A percentile compares a stretch with the other conserved stretches of the same genome.
phyloP scores from a whole-genome alignment of 805 yeast genomes.

The Huiozyma sinensis region DNA sequence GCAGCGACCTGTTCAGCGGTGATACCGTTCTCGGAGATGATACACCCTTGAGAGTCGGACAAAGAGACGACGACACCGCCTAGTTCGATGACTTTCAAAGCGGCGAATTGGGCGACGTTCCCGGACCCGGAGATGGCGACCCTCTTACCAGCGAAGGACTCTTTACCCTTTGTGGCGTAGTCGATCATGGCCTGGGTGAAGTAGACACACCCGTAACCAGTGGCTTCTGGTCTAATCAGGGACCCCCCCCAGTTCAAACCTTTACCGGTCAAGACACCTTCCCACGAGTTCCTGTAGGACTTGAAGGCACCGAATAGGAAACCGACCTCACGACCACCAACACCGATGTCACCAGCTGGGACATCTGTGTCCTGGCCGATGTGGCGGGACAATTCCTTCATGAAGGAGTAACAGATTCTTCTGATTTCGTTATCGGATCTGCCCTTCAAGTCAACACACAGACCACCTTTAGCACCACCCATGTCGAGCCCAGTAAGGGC shows the following conservation, averaged over 20 bases:
- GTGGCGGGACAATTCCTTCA: constrained; percentile 91
- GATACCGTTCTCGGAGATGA: constrained; percentile 70
- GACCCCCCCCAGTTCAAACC: constrained; percentile 99
- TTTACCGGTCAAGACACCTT: constrained; percentile 97
- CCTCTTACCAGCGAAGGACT: constrained; percentile 82
- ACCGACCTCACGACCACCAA: constrained; percentile 90
- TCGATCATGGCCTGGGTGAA: constrained; percentile 97
- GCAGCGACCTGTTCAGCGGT: constrained; percentile 69
- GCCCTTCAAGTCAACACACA: constrained; percentile 96
- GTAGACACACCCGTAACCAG: constrained; percentile 96
- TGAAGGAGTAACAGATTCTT: constrained; percentile 91
- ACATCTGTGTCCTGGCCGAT: constrained; percentile 97
- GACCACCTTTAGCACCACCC: constrained; percentile 99
- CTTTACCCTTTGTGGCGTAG: constrained; percentile 82
- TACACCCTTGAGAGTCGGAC: constrained; percentile 90
- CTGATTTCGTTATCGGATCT: constrained; percentile 88
- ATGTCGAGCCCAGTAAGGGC: constrained; percentile 94
- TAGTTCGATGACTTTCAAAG: constrained; percentile 90
- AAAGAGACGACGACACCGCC: constrained; percentile 92
- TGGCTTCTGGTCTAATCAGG: constrained; percentile 97
- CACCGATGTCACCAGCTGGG: constrained; percentile 99
- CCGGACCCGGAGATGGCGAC: constrained; percentile 98
- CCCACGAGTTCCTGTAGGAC: constrained; percentile 80
- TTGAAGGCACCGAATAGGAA: constrained; percentile 96
- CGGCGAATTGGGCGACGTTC: constrained; percentile 98